Conservation (phyloP, 768 basidiomycete species). For the Russula griseocarnosa region DNA sequence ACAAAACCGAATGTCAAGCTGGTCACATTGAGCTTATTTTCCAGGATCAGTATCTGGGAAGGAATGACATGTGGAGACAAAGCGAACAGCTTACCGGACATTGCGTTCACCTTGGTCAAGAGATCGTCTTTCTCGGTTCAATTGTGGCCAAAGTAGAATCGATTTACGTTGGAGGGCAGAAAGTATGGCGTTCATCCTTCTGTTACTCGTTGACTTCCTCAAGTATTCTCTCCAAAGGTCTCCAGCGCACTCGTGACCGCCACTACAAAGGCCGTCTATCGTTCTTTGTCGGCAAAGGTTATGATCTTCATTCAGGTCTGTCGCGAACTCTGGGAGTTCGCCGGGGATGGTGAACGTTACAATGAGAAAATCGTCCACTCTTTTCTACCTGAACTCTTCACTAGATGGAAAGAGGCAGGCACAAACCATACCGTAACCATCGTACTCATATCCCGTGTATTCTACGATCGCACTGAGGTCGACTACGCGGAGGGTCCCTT, state of each 20-base stretch:
- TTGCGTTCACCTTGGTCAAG: conserved; percentile 80
- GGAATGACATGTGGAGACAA: conserved; percentile 96
- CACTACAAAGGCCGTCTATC: conserved; percentile 82
- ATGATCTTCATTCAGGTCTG: conserved; percentile 97
- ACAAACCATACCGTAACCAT: conserved; percentile 94
- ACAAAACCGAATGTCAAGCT: conserved; percentile 57
- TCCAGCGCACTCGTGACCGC: conserved; percentile 76
- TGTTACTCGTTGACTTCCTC: conserved; percentile 5
- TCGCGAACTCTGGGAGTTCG: conserved; percentile 93
- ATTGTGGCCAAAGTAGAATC: conserved; percentile 77
- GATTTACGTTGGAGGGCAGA: conserved; percentile 67
- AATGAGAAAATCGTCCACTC: conserved; percentile 98
- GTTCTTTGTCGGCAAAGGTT: conserved; percentile 86
- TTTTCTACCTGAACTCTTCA: conserved; percentile 86
- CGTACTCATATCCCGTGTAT: conserved; percentile 89
- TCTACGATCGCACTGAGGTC: conserved; percentile 77
- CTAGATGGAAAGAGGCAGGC: conserved; percentile 75
- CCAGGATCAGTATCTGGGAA: conserved; percentile 91
- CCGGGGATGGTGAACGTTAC: conserved; percentile 92
- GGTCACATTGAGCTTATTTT: conserved; percentile 88
- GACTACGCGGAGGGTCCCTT: conserved; percentile 82
- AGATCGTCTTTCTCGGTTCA: conserved; percentile 78
- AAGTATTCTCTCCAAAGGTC: conserved; percentile 43
- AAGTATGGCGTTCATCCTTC: conserved; percentile 41
- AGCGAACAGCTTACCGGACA: conserved; percentile 75